Conservation (phyloP, 2,329 filamentous ascomycete species). For the Trichoderma simmonsii region DNA sequence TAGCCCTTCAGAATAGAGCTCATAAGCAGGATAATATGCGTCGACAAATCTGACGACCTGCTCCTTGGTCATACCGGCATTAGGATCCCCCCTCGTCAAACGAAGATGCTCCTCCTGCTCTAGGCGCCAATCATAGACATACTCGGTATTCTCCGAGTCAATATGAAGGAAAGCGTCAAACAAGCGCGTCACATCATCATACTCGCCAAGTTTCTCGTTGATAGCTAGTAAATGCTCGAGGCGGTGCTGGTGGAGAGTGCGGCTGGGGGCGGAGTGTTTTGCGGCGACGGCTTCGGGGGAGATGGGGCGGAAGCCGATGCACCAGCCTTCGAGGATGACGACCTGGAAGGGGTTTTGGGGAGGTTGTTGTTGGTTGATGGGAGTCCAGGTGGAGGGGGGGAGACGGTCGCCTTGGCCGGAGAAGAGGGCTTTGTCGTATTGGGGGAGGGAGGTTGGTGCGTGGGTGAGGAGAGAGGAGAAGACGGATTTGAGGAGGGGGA, state of each 20-base stretch:
- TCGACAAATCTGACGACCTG: conserved; percentile 73
- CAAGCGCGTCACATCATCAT: conserved; percentile 48
- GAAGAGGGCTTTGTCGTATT: conserved; percentile 81
- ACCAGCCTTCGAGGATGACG: conserved; percentile 88
- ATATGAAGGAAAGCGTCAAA: conserved; percentile 57
- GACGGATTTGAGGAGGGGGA: conserved; percentile 59
- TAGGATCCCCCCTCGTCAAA: conserved; percentile 52
- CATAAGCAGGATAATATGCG: conserved; percentile 68
- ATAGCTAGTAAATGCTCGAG: conserved; percentile 50
- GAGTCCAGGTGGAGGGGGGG: conserved; percentile 59
- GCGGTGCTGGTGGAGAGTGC: conserved; percentile 46
- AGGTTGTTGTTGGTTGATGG: conserved; percentile 46
- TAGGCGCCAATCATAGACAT: conserved; percentile 80
- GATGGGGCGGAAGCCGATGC: conserved; percentile 74
- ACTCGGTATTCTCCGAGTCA: conserved; percentile 67
- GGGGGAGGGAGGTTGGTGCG: conserved; percentile 58
- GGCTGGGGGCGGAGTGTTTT: conserved; percentile 50
- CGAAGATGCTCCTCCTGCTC: conserved; percentile 76
- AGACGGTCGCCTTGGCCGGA: conserved; percentile 73
- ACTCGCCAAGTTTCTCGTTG: conserved; percentile 46
- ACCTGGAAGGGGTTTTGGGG: conserved; percentile 48
- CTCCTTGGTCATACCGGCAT: conserved; percentile 74
- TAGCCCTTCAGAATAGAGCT: conserved; percentile 61
- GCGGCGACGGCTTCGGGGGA: conserved; percentile 48
- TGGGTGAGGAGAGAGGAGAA: conserved; percentile 57